Evolutionary conservation across 2,329 filamentous ascomycete genomes (phyloP), one percentile per base, ranked within the genome.

Genomic region (Metarhizium humberi): DNA sequence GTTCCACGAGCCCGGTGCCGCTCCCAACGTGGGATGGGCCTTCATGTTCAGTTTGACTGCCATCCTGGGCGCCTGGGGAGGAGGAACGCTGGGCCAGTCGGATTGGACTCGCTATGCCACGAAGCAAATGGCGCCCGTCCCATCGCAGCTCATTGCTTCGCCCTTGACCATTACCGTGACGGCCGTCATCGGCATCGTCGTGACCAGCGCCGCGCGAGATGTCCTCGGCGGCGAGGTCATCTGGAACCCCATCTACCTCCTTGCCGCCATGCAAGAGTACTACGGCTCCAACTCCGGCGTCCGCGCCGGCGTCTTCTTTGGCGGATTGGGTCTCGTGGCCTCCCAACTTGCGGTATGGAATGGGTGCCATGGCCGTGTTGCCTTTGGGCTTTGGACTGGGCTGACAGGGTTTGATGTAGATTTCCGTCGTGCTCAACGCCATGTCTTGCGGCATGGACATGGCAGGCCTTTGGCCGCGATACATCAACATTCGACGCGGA

Each of bases 401-500:
- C 25, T 25, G 25, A 25, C 25, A 4, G 25, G 36, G 11, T 25
- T 16, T 34, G 16, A n/a, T 3, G 16, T 11, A 61, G 58, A 63
- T 62, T 6, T 60, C 57, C 2, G 53, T 64, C 4, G 69, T 77
- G 43, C 68, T 75, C 53, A 81, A 81, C 59, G 71, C 72, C 1
- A 72, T 79, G 59, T 74, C 74, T 0, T 71, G 73, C 3, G 80
- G 79, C 6, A 80, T 83, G 70, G 81, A 83, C 60, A 67, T 82
- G 51, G 73, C 79, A 0, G 76, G 74, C 1, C 64, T 81, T 0
- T 75, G 75, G 56, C 78, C 79, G 0, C 71, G 69, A 45, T 81
- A 75, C 58, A 74, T 84, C 65, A 81, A 80, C 62, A 82, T 82
- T 56, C 68, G 78, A 4, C 73, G 80, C 2, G 81, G 80, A 1